phyloP scores from a whole-genome alignment of 768 basidiomycete genomes.

The Clavaria fumosa region DNA sequence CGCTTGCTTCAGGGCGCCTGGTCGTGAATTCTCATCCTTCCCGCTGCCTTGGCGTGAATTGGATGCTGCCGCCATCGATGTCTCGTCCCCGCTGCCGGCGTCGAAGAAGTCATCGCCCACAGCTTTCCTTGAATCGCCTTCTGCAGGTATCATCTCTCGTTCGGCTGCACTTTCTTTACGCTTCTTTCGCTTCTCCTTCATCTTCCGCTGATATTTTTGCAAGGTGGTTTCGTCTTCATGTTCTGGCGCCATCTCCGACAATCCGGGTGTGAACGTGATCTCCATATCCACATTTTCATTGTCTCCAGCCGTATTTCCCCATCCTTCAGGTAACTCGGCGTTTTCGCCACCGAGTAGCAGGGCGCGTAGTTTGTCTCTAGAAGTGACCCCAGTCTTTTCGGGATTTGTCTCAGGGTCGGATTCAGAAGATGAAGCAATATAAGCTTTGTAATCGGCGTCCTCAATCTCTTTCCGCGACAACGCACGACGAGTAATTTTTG shows the following conservation, averaged over 20 bases:
- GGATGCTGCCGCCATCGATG: conserved; percentile 9
- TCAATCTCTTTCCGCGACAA: conserved; percentile 80
- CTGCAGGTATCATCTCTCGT: conserved; percentile 12
- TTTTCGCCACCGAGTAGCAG: conserved; percentile 55
- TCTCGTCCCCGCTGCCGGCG: conserved; percentile 27
- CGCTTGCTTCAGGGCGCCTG: conserved; percentile 8
- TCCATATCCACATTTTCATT: conserved; percentile 69
- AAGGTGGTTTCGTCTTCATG: conserved; percentile 63
- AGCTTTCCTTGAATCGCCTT: conserved; percentile 14
- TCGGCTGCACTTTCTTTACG: conserved; percentile 54
- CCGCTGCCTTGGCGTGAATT: conserved; percentile 12
- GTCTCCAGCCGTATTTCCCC: conserved; percentile 37
- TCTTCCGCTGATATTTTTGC: conserved; percentile 78
- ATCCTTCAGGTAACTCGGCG: conserved; percentile 70
- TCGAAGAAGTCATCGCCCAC: conserved; percentile 69
- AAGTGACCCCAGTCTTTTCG: conserved; percentile 27
- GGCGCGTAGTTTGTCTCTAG: conserved; percentile 60
- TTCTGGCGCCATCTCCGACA: conserved; percentile 36
- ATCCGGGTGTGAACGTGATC: conserved; percentile 84
- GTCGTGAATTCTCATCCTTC: conserved; percentile 9
- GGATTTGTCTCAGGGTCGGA: conserved; percentile 27
- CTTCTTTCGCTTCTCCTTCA: conserved; percentile 76
- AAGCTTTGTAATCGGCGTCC: conserved; percentile 76
- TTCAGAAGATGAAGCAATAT: conserved; percentile 55
- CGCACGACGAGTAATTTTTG: conserved; percentile 59